These are phyloP conservation scores for Penicillium rolfsii DNA, from an alignment of 2,329 filamentous ascomycete genomes.

Conservation along the genomic window DNA sequence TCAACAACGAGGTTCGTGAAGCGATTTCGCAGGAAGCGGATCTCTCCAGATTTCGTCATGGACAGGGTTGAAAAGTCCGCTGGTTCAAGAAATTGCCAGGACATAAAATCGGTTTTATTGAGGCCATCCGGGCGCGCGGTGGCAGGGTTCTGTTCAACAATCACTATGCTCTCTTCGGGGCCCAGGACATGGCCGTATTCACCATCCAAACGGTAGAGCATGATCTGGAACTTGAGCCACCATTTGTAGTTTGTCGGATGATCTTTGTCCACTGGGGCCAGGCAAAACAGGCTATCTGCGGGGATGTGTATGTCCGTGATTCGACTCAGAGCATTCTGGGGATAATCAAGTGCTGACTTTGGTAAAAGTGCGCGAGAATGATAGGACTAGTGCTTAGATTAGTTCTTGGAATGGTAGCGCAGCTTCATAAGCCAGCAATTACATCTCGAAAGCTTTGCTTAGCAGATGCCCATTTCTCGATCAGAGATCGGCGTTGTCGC, in stretches of 20 bases:
- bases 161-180: not conserved
- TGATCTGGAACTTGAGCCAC: not conserved
- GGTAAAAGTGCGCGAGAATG: not conserved
- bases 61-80: not conserved
- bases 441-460: not conserved
- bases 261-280: not conserved
- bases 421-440: not conserved
- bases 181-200: not conserved
- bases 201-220: not conserved
- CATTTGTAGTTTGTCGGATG: not conserved
- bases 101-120: not conserved
- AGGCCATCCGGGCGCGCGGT: not conserved
- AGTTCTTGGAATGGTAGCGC: not conserved
- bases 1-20: not conserved
- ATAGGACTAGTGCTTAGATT: not conserved
- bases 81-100: not conserved
- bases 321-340: not conserved
- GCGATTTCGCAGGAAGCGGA: not conserved
- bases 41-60: not conserved
- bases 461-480: slow-evolving; percentile 1
- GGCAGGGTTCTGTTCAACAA: not conserved
- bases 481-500: not conserved
- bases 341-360: not conserved
- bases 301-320: not conserved
- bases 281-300: not conserved